Evolutionary conservation across 2,329 filamentous ascomycete genomes (phyloP).

Genomic region (Grosmannia serpens): DNA sequence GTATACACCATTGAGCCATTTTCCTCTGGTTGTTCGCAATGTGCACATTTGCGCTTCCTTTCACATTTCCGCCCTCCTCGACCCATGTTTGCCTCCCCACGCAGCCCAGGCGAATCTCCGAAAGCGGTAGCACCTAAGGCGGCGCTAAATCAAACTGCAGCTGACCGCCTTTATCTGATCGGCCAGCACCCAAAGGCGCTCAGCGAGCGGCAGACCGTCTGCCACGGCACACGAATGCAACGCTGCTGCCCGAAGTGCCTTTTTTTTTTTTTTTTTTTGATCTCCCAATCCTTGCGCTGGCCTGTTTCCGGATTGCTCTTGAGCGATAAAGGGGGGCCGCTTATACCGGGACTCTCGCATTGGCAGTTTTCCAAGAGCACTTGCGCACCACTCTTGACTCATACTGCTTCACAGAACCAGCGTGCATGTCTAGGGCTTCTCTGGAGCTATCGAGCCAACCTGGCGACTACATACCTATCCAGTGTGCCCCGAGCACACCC

Average conservation of each 20-base stretch:
- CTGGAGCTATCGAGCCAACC: background rate
- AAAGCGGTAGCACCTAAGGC: background rate
- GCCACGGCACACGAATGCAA: background rate
- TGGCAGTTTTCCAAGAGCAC: background rate
- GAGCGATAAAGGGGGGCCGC: background rate
- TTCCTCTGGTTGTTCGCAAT: too few species aligned
- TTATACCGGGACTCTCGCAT: background rate
- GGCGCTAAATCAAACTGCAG: background rate
- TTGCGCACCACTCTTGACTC: background rate
- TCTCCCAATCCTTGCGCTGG: too few species aligned
- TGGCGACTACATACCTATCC: background rate
- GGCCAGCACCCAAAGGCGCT: background rate
- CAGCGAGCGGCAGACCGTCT: background rate
- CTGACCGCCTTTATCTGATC: background rate
- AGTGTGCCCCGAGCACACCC: background rate
- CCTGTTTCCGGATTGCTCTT: too few species aligned
- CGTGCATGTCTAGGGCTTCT: background rate
- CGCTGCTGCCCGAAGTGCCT: background rate
- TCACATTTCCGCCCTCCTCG: too few species aligned
- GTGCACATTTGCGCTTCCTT: too few species aligned
- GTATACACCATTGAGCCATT: too few species aligned
- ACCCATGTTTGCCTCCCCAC: background rate
- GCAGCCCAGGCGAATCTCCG: background rate
- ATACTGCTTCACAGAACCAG: background rate
- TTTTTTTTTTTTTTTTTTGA: too few species aligned